These are phyloP conservation scores for Crotalaria pallida DNA, from an alignment of 306 rosid genomes.

Conservation along the genomic window DNA sequence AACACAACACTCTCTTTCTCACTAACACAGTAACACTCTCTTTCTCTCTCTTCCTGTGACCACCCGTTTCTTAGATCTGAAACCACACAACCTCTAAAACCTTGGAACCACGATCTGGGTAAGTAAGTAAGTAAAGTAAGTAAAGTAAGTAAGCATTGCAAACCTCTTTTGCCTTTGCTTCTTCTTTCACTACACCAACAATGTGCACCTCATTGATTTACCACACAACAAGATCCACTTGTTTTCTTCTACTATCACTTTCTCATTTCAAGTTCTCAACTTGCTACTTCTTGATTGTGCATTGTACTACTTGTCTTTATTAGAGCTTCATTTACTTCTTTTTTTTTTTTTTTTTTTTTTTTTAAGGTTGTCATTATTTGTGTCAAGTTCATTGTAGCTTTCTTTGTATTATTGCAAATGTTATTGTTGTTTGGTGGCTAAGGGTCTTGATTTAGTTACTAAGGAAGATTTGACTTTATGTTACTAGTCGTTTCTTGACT, in stretches of 20 bases:
- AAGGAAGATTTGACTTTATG: too few relatives aligned
- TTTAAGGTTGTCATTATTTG: not conserved
- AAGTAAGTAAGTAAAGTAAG: too few relatives aligned
- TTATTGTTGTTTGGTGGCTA: not conserved
- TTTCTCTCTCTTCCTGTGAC: not conserved
- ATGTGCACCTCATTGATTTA: conserved; percentile 5
- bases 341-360: not conserved
- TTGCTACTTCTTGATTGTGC: conserved; percentile 5
- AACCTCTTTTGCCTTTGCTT: not conserved
- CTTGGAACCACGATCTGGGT: conserved; percentile 14
- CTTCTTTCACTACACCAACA: not conserved
- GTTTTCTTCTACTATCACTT: not conserved
- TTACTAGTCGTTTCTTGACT: too few relatives aligned
- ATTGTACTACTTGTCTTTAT: conserved; percentile 8
- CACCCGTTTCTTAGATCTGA: conserved; percentile 41
- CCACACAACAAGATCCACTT: too few relatives aligned
- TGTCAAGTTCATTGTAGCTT: conserved; percentile 11
- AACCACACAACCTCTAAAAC: conserved; percentile 1
- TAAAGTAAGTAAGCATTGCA: too few relatives aligned
- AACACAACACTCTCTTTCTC: not conserved
- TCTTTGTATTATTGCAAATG: too few relatives aligned
- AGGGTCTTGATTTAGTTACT: not conserved
- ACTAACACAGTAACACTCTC: not conserved
- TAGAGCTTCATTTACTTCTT: not conserved
- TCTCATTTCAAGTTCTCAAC: not conserved